Conservation (phyloP, 192 early-diverging fungal species). For the Podila horticola region DNA sequence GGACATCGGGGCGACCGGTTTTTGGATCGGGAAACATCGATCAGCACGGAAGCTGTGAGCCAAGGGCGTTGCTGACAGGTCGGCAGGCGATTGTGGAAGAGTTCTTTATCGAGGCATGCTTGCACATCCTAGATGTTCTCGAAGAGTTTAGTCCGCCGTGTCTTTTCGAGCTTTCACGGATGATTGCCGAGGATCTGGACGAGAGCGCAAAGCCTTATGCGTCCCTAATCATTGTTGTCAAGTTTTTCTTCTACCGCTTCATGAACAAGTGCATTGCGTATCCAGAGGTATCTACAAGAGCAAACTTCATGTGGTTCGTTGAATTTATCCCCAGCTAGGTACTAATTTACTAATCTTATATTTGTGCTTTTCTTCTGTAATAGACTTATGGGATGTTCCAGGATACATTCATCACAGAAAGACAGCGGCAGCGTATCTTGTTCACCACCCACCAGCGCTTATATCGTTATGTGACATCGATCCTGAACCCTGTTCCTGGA, state of each 20-base stretch:
- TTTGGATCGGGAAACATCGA: not conserved
- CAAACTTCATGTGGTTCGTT: not conserved
- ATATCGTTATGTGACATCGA: constrained; percentile 49
- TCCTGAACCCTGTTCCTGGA: constrained; percentile 46
- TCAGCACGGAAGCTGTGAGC: not conserved
- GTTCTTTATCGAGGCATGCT: constrained; percentile 45
- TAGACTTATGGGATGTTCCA: constrained; percentile 55
- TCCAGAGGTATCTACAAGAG: constrained; percentile 37
- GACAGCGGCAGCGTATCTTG: constrained; percentile 41
- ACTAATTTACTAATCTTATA: not conserved
- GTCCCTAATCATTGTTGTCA: constrained; percentile 46
- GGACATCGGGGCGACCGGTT: not conserved
- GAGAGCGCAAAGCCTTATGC: constrained; percentile 36
- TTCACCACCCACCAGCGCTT: constrained; percentile 50
- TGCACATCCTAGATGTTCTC: constrained; percentile 43
- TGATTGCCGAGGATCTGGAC: constrained; percentile 33
- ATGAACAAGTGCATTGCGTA: constrained; percentile 53
- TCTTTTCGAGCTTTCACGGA: constrained; percentile 34
- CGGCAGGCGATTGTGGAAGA: constrained; percentile 40
- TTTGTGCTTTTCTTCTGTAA: not conserved
- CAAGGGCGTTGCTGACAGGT: constrained; percentile 2
- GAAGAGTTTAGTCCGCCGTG: constrained; percentile 50
- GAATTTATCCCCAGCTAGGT: not conserved
- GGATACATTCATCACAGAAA: constrained; percentile 47
- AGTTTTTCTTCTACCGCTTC: constrained; percentile 55